Conservation (phyloP, 192 early-diverging fungal species). For the Coemansia sp. region DNA sequence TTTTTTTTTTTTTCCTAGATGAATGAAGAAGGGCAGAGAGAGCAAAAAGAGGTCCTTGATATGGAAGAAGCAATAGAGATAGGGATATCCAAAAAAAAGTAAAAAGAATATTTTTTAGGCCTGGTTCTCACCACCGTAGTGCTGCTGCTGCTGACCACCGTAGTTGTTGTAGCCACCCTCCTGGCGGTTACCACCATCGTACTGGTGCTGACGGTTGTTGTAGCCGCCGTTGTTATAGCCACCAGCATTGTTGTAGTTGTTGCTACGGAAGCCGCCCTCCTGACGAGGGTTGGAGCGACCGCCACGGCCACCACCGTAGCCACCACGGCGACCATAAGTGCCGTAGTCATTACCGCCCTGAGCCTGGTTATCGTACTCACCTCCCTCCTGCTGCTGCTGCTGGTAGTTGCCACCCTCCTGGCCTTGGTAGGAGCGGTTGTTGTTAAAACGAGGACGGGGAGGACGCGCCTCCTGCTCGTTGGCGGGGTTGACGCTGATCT, state of each 20-base stretch:
- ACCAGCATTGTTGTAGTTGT: constrained; percentile 42
- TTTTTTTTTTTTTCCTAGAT: background rate
- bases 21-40: background rate
- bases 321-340: constrained; percentile 4
- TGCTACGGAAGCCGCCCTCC: constrained; percentile 28
- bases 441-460: constrained; percentile 21
- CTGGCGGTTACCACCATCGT: constrained; percentile 12
- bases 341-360: constrained; percentile 11
- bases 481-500: constrained; percentile 78
- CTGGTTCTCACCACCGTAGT: constrained; percentile 23
- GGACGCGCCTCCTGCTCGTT: constrained; percentile 54
- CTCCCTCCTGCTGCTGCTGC: constrained; percentile 41
- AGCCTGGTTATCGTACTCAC: constrained; percentile 29
- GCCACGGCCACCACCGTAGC: constrained; percentile 20
- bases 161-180: constrained; percentile 18
- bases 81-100: background rate
- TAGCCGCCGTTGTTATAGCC: constrained; percentile 15
- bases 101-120: background rate
- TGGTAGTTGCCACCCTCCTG: constrained; percentile 22
- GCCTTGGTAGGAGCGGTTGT: constrained; percentile 38
- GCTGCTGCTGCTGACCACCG: constrained; percentile 11
- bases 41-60: constrained; percentile 2
- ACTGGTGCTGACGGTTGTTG: constrained; percentile 16
- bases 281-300: constrained; percentile 38
- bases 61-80: background rate